Conservation (phyloP, 1,284 basidiomycete species). For the Grifola frondosa region DNA sequence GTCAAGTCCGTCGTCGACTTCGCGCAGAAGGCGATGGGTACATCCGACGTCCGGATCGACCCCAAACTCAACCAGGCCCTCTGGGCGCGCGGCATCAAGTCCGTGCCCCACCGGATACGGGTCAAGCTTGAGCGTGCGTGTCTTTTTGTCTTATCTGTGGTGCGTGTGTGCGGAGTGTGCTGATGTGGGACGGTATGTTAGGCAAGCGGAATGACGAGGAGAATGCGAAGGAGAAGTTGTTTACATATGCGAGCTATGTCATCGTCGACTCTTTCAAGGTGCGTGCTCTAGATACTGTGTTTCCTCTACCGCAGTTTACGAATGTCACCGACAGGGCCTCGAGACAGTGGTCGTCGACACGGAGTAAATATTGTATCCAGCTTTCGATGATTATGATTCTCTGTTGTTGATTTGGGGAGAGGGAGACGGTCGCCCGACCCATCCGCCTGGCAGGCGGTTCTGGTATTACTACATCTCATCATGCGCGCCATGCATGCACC, state of each 20-base stretch:
- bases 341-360: slow-evolving; percentile 80
- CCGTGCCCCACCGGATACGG: slow-evolving; percentile 85
- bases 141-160: neutral
- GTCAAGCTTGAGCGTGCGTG: slow-evolving; percentile 90
- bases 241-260: slow-evolving; percentile 86
- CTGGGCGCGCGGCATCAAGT: slow-evolving; percentile 89
- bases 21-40: slow-evolving; percentile 92
- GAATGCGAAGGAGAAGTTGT: slow-evolving; percentile 96
- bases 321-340: slow-evolving; percentile 56
- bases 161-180: neutral
- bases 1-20: slow-evolving; percentile 91
- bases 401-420: too few relatives aligned
- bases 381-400: too few relatives aligned
- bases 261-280: slow-evolving; percentile 86
- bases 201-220: slow-evolving; percentile 94
- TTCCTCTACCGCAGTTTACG: slow-evolving; percentile 1
- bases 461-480: too few relatives aligned
- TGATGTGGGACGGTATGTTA: slow-evolving; percentile 30
- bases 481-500: too few relatives aligned
- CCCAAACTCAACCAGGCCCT: slow-evolving; percentile 92
- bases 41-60: slow-evolving; percentile 88
- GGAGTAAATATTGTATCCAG: too few relatives aligned
- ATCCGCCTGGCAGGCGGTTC: too few relatives aligned
- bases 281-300: slow-evolving; percentile 23
- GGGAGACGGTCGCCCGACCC: too few relatives aligned